Base-by-base conservation (phyloP, 352 stramenopile genomes). In the Pythium insidiosum region DNA sequence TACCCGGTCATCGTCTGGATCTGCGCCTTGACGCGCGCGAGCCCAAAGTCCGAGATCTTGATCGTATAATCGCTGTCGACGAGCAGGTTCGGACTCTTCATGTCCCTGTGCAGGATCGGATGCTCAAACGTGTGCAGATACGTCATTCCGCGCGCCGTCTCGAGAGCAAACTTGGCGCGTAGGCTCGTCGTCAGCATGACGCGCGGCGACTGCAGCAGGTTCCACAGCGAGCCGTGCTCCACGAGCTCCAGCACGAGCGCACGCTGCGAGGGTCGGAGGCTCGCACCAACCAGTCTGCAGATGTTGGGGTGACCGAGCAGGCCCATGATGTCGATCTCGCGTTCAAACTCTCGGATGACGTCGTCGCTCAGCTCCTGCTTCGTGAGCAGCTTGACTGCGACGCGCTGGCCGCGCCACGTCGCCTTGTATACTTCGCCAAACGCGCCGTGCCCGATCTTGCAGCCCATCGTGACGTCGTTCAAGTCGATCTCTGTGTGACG, bases 171-270 rank as follows among this genome's bases (percentile, higher is more conserved):
- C 20, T 66, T 72, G 30, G 58, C 44, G 15, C 71, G 70, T 43
- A 82, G 65, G n/a, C 50, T 50, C 19, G 68, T 46, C 2, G 53
- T 66, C 30, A 84, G 58, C 36, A 66, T 44, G 31, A 53, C 53
- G 35, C 64, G 58, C n/a, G 73, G 52, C 6, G 67, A 62, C 15
- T 72, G 73, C 30, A 99, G 61, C 20, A 97, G 78, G 46, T 86
- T 77, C 88, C 91, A 98, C 2, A 98, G 72, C 2, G 86, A 97
- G 19, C 94, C 94, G 31, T 94, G 82, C 24, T 85, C 74, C 13
- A 96, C 79, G 5, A 97, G 73, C 57, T 98, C 94, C 5, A 96
- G 96, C n/a, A 99, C 75, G 12, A 98, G 93, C n/a, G 90, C 90
- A 26, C 94, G 77, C 59, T 90, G 96, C 16, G 81, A 77, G 11